Percentiles rank a stretch among this genome's conserved stretches.
Evolutionary conservation across 2,329 filamentous ascomycete genomes (phyloP).

Genomic region (Aspergillus transmontanensis): DNA sequence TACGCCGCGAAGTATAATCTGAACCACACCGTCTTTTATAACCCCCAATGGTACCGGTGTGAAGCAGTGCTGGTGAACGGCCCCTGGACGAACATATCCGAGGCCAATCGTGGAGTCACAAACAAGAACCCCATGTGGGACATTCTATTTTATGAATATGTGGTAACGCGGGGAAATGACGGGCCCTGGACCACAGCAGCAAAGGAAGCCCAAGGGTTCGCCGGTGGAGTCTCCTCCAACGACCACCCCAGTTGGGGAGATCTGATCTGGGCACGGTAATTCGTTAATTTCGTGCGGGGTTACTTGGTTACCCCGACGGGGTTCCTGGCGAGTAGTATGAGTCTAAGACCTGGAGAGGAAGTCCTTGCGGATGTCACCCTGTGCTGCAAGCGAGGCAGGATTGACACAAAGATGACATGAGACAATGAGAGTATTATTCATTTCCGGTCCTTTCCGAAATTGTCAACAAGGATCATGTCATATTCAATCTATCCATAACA

Average conservation of each 20-base stretch:
- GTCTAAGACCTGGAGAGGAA: neutral
- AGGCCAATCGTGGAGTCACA: conserved; percentile 20
- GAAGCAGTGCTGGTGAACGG: conserved; percentile 45
- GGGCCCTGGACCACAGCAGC: conserved; percentile 24
- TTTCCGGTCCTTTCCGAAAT: neutral
- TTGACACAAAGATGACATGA: neutral
- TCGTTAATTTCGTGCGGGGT: neutral
- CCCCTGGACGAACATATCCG: conserved; percentile 37
- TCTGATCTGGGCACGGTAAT: conserved; percentile 24
- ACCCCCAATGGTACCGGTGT: conserved; percentile 41
- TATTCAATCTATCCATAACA: neutral
- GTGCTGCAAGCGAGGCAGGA: neutral
- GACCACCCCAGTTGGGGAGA: conserved; percentile 36
- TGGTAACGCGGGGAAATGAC: conserved; percentile 15
- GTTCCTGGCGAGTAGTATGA: neutral
- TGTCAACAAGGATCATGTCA: neutral
- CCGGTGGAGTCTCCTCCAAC: conserved; percentile 12
- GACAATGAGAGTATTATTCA: neutral
- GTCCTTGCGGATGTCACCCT: neutral
- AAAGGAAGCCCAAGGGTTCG: conserved; percentile 16
- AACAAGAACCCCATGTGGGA: conserved; percentile 19
- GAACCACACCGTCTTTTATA: conserved; percentile 36
- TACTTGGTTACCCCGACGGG: neutral
- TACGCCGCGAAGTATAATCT: conserved; percentile 46
- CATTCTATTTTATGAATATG: conserved; percentile 38